Evolutionary conservation across 208 protist species (phyloP).

Genomic region (Leishmania tarentolae): DNA sequence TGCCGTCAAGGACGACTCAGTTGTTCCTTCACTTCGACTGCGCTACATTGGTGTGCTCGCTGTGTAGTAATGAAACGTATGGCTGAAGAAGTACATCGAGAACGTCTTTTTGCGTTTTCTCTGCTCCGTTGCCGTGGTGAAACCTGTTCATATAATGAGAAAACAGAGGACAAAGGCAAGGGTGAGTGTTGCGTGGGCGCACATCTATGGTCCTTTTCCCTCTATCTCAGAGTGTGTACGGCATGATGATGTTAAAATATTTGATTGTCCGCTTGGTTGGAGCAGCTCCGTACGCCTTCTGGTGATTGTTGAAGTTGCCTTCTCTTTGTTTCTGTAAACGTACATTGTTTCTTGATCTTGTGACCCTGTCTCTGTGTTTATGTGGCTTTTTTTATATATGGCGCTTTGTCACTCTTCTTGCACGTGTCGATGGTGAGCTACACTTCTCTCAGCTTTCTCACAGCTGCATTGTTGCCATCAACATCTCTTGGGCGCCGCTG

Average conservation of each 20-base stretch:
- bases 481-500: neutral
- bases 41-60: constrained; percentile 50
- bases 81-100: neutral
- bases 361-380: neutral
- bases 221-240: neutral
- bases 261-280: neutral
- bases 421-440: neutral
- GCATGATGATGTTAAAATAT: neutral
- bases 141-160: neutral
- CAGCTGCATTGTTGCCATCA: neutral
- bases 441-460: neutral
- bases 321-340: neutral
- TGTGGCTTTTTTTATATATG: neutral
- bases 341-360: neutral
- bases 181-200: neutral
- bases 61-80: neutral
- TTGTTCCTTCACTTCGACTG: constrained; percentile 44
- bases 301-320: neutral
- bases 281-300: neutral
- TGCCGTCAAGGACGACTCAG: constrained; percentile 25
- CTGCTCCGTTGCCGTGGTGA: neutral
- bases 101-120: neutral
- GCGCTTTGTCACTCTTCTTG: neutral
- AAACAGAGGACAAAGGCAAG: neutral
- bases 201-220: neutral